A percentile compares a stretch with the other conserved stretches of the same genome.
phyloP scores from a whole-genome alignment of 305 asterid genomes.

The Caryopteris hybrid region DNA sequence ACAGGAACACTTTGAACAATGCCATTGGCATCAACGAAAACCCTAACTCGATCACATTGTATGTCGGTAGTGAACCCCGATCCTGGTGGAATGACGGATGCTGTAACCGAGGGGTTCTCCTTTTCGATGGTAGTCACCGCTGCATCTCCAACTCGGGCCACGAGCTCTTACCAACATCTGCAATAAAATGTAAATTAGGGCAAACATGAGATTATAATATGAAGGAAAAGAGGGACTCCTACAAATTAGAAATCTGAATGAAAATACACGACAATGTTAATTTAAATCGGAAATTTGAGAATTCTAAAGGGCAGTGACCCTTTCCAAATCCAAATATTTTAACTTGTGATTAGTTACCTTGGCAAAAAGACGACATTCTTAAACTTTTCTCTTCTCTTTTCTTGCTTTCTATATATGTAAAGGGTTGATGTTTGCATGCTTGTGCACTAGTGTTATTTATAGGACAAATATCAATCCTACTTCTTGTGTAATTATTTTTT shows the following conservation, averaged over 20 bases:
- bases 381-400: background rate
- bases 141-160: constrained; percentile 24
- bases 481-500: background rate
- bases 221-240: too few relatives aligned
- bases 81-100: background rate
- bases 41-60: constrained; percentile 9
- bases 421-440: background rate
- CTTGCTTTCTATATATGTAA: background rate
- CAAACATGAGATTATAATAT: too few relatives aligned
- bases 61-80: background rate
- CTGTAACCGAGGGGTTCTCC: constrained; percentile 15
- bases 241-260: too few relatives aligned
- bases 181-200: too few relatives aligned
- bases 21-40: background rate
- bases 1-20: background rate
- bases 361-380: background rate
- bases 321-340: too few relatives aligned
- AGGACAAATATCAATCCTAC: background rate
- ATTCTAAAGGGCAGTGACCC: too few relatives aligned
- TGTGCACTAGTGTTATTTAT: background rate
- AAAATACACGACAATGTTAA: too few relatives aligned
- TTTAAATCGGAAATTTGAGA: too few relatives aligned
- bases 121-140: constrained; percentile 7
- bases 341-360: background rate
- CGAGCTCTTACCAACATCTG: constrained; percentile 6